phyloP scores from a whole-genome alignment of 2,329 filamentous ascomycete species.

The Alternaria alternata region DNA sequence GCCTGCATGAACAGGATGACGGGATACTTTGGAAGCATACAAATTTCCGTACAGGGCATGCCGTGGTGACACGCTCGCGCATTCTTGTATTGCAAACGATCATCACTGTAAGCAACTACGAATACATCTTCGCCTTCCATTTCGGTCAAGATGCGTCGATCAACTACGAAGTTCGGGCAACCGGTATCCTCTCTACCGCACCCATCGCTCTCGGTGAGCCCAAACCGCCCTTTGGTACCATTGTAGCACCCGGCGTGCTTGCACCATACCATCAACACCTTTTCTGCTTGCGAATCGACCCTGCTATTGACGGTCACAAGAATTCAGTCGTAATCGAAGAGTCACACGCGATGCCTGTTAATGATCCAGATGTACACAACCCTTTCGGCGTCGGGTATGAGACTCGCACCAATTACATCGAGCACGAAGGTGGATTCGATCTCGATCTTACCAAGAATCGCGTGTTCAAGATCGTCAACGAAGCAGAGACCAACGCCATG shows the following conservation, averaged over 20 bases:
- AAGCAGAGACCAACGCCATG: conserved; percentile 55
- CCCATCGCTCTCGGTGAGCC: conserved; percentile 48
- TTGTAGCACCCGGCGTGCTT: conserved; percentile 53
- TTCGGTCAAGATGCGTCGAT: conserved; percentile 46
- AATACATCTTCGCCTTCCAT: conserved; percentile 34
- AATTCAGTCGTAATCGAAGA: conserved; percentile 36
- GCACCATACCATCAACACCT: conserved; percentile 57
- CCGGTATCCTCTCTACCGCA: conserved; percentile 53
- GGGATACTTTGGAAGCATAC: conserved; percentile 43
- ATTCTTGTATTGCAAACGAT: conserved; percentile 37
- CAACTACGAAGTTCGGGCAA: conserved; percentile 55
- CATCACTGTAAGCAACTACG: conserved; percentile 40
- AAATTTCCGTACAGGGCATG: conserved; percentile 33
- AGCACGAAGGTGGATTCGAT: conserved; percentile 26
- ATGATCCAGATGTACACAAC: background rate
- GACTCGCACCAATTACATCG: conserved; percentile 18
- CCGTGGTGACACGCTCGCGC: conserved; percentile 31
- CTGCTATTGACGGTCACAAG: conserved; percentile 50
- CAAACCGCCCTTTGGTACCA: conserved; percentile 50
- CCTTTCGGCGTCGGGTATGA: conserved; percentile 35
- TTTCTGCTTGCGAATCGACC: conserved; percentile 56
- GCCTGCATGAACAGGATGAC: conserved; percentile 68
- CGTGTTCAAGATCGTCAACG: conserved; percentile 58
- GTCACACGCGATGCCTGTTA: background rate
- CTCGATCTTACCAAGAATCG: conserved; percentile 41